Conservation (phyloP, 2,329 filamentous ascomycete genomes). For the Helicocarpus griseus region DNA sequence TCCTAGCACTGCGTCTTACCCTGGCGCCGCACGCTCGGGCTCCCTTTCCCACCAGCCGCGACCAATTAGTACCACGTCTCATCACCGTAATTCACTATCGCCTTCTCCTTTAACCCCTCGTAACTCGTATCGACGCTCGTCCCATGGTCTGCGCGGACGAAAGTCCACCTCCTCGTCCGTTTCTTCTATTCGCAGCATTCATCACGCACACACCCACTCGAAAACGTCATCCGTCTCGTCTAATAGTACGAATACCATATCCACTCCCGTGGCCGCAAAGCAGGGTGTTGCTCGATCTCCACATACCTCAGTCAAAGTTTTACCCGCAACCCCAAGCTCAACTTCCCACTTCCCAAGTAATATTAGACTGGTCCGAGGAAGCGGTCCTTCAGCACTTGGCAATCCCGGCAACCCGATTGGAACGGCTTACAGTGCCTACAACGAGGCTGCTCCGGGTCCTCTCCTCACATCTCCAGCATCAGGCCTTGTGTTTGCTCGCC, state of each 20-base stretch:
- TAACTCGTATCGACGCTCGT: conserved; percentile 73
- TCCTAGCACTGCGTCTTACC: conserved; percentile 33
- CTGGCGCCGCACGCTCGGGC: conserved; percentile 30
- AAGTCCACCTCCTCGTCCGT: conserved; percentile 96
- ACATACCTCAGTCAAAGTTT: conserved; percentile 87
- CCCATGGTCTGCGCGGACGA: conserved; percentile 71
- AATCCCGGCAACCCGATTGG: conserved; percentile 18
- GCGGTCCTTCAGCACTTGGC: conserved; percentile 10
- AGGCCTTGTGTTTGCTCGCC: conserved; percentile 36
- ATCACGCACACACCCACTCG: conserved; percentile 79
- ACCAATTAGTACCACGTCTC: conserved; percentile 24
- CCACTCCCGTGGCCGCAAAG: conserved; percentile 54
- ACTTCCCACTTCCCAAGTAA: conserved; percentile 68
- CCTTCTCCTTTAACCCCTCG: conserved; percentile 82
- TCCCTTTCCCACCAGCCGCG: conserved; percentile 28
- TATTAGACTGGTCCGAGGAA: conserved; percentile 65
- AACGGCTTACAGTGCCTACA: conserved; percentile 25
- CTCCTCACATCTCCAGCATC: conserved; percentile 32
- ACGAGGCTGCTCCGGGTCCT: conserved; percentile 28
- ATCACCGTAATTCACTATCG: conserved; percentile 64
- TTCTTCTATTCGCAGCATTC: conserved; percentile 84
- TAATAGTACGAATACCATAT: conserved; percentile 59
- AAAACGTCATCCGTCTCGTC: conserved; percentile 92
- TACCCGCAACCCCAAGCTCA: conserved; percentile 76
- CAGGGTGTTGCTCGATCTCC: conserved; percentile 54